phyloP scores from a whole-genome alignment of 2,329 filamentous ascomycete genomes.

The Sporothrix schenckii region DNA sequence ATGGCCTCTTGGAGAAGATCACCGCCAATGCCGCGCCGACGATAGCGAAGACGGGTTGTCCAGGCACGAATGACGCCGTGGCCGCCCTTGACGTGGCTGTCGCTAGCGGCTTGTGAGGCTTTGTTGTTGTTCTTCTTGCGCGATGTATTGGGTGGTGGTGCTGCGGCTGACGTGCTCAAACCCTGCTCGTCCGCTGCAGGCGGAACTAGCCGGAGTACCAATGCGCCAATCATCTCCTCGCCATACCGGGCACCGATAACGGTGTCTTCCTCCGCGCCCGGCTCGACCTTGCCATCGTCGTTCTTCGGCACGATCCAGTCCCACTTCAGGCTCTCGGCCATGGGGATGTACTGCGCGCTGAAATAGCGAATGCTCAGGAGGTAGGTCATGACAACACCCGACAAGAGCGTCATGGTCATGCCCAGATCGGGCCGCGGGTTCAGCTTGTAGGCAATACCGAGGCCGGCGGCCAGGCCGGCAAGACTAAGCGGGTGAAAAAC shows the following conservation, averaged over 20 bases:
- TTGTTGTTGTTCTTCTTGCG: slow-evolving; percentile 27
- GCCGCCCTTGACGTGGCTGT: slow-evolving; percentile 55
- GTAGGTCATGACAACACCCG: slow-evolving; percentile 65
- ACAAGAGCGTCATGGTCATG: slow-evolving; percentile 59
- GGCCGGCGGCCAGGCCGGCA: slow-evolving; percentile 49
- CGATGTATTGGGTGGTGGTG: slow-evolving; percentile 23
- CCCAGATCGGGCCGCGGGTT: slow-evolving; percentile 53
- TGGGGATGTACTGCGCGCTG: slow-evolving; percentile 63
- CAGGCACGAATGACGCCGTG: slow-evolving; percentile 77
- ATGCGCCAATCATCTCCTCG: slow-evolving; percentile 68
- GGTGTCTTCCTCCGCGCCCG: slow-evolving; percentile 54
- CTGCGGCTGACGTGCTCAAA: background rate
- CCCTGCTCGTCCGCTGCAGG: background rate
- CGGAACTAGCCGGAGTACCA: slow-evolving; percentile 68
- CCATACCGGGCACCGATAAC: slow-evolving; percentile 70
- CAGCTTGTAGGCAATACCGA: slow-evolving; percentile 53
- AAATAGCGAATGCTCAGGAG: slow-evolving; percentile 64
- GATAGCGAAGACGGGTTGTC: slow-evolving; percentile 72
- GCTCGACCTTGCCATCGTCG: slow-evolving; percentile 37
- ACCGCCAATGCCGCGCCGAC: slow-evolving; percentile 70
- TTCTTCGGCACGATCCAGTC: slow-evolving; percentile 57
- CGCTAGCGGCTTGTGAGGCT: slow-evolving; percentile 35
- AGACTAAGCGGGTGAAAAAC: slow-evolving; percentile 64
- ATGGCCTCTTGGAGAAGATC: slow-evolving; percentile 75
- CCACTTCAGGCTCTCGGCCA: slow-evolving; percentile 64